Conservation (phyloP, 129 eudicot species). For the Centrapalus pauciflorus region DNA sequence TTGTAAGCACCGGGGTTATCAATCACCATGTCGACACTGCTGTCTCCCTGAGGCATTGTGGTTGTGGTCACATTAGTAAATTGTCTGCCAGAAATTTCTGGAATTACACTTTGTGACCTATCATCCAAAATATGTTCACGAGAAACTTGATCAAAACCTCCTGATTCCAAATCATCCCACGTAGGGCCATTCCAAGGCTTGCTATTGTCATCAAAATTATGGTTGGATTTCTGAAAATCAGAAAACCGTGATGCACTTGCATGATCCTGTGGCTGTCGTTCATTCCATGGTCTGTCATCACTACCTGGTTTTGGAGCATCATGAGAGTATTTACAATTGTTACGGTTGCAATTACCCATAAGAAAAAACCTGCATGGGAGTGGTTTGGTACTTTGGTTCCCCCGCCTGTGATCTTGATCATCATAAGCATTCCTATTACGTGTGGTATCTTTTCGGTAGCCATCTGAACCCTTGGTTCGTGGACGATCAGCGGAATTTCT, state of each 20-base stretch:
- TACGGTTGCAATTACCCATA: slow-evolving; percentile 64
- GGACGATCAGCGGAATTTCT: slow-evolving; percentile 16
- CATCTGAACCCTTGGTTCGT: slow-evolving; percentile 26
- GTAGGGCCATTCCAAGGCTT: slow-evolving; percentile 46
- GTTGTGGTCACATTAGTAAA: neutral
- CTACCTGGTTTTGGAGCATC: slow-evolving; percentile 32
- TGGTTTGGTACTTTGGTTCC: slow-evolving; percentile 28
- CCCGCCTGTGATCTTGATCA: slow-evolving; percentile 43
- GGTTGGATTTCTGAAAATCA: slow-evolving; percentile 12
- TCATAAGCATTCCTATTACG: slow-evolving; percentile 23
- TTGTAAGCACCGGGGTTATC: neutral
- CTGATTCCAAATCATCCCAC: slow-evolving; percentile 32
- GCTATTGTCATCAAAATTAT: slow-evolving; percentile 23
- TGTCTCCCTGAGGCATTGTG: neutral
- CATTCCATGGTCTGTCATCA: slow-evolving; percentile 14
- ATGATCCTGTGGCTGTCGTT: slow-evolving; percentile 22
- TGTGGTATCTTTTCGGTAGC: slow-evolving; percentile 8
- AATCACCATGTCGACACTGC: neutral
- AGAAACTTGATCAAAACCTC: slow-evolving; percentile 4
- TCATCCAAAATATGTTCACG: neutral
- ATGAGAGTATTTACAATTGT: slow-evolving; percentile 67
- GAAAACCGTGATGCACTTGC: neutral
- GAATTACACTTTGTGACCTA: slow-evolving; percentile 1
- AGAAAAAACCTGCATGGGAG: slow-evolving; percentile 57
- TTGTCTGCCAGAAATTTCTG: slow-evolving; percentile 8